A percentile compares a stretch with the other conserved stretches of the same genome.
Conservation (phyloP, 1,284 basidiomycete genomes). For the Moesziomyces sp. region DNA sequence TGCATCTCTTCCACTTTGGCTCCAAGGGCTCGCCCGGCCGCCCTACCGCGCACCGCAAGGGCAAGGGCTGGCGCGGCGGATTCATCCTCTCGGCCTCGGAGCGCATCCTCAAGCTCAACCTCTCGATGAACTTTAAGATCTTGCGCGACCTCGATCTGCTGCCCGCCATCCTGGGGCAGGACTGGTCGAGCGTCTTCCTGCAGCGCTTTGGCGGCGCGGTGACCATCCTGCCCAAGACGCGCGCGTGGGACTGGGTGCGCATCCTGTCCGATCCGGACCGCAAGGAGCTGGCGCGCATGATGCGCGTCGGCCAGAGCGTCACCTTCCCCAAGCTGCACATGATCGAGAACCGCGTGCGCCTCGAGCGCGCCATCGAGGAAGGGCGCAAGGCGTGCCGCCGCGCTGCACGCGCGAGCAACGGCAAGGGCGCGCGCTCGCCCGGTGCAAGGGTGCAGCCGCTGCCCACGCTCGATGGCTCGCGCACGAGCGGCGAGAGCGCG, state of each 20-base stretch:
- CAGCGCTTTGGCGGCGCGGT: slow-evolving; percentile 64
- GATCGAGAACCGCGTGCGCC: slow-evolving; percentile 65
- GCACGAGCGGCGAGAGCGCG: slow-evolving; percentile 29
- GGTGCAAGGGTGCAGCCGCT: slow-evolving; percentile 8
- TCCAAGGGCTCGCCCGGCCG: slow-evolving; percentile 91
- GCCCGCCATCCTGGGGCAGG: slow-evolving; percentile 61
- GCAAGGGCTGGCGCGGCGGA: slow-evolving; percentile 83
- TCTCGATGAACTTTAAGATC: slow-evolving; percentile 66
- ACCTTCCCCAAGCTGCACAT: slow-evolving; percentile 66
- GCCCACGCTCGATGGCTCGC: slow-evolving; percentile 23
- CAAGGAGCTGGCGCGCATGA: slow-evolving; percentile 59
- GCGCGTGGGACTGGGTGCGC: slow-evolving; percentile 62
- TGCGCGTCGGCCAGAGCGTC: slow-evolving; percentile 55
- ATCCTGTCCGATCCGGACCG: slow-evolving; percentile 63
- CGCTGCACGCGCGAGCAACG: slow-evolving; percentile 16
- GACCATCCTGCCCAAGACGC: slow-evolving; percentile 64
- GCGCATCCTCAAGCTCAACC: slow-evolving; percentile 64
- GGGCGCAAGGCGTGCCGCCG: slow-evolving; percentile 49
- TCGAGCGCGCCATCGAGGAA: slow-evolving; percentile 60
- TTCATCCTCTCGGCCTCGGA: slow-evolving; percentile 77
- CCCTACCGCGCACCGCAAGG: slow-evolving; percentile 89
- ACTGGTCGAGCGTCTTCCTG: slow-evolving; percentile 65
- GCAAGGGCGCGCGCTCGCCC: slow-evolving; percentile 9
- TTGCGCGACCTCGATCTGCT: slow-evolving; percentile 64
- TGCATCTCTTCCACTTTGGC: slow-evolving; percentile 97